Evolutionary conservation across 306 rosid species (phyloP).

Genomic region (Abrus precatorius): DNA sequence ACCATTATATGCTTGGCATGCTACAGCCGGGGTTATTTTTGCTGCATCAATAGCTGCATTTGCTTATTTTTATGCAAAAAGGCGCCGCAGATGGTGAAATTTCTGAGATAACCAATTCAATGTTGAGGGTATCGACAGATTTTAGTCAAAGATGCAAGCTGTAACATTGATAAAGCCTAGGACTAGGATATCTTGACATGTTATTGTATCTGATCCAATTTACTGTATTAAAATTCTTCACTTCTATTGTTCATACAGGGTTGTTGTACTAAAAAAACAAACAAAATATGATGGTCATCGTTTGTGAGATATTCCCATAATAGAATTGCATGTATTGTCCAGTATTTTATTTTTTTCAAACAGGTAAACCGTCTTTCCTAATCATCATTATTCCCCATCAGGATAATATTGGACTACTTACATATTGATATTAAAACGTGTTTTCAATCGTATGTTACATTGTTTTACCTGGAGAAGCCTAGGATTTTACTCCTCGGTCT

Average conservation of each 20-base stretch:
- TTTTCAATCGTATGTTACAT: too few species aligned
- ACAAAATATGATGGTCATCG: constrained; percentile 28
- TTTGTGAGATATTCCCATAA: background rate
- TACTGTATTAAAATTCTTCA: constrained; percentile 40
- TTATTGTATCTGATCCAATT: constrained; percentile 44
- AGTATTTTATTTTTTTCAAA: background rate
- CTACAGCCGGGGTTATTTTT: constrained; percentile 81
- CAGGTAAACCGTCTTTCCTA: background rate
- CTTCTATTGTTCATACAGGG: constrained; percentile 39
- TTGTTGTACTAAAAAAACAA: constrained; percentile 47
- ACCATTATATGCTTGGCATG: constrained; percentile 83
- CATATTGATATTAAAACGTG: too few species aligned
- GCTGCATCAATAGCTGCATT: constrained; percentile 90
- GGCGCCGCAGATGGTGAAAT: constrained; percentile 88
- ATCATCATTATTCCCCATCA: too few species aligned
- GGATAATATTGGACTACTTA: too few species aligned
- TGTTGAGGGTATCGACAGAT: constrained; percentile 27
- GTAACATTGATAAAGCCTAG: constrained; percentile 53
- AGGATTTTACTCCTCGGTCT: too few species aligned
- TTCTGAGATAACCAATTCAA: constrained; percentile 23
- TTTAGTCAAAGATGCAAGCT: constrained; percentile 35
- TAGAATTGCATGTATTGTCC: background rate
- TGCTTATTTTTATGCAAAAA: constrained; percentile 87
- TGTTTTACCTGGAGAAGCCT: too few species aligned
- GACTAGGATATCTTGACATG: constrained; percentile 45